A percentile compares a stretch with the other conserved stretches of the same genome.
Conservation (phyloP, 139 green algal species). For the Micromonas commoda region DNA sequence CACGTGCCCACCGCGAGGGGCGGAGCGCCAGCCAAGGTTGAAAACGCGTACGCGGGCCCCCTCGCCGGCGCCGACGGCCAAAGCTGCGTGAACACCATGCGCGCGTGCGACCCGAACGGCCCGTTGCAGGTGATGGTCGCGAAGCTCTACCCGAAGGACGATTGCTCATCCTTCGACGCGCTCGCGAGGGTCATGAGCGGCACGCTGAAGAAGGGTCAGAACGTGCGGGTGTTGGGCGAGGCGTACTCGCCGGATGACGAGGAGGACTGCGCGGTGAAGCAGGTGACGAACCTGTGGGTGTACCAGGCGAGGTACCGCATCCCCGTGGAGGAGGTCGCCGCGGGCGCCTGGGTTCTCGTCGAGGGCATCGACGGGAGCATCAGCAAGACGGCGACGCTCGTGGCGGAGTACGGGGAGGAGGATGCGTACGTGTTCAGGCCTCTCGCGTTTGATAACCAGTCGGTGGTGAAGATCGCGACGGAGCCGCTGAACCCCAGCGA, state of each 20-base stretch:
- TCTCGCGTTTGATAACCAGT: slow-evolving; percentile 51
- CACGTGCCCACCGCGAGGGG: slow-evolving; percentile 68
- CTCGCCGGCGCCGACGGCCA: slow-evolving; percentile 37
- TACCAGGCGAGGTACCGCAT: slow-evolving; percentile 73
- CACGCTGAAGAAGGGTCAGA: slow-evolving; percentile 73
- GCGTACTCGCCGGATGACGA: slow-evolving; percentile 93
- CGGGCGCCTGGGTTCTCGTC: slow-evolving; percentile 73
- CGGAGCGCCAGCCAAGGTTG: slow-evolving; percentile 61
- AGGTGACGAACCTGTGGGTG: slow-evolving; percentile 44
- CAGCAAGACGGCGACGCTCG: slow-evolving; percentile 86
- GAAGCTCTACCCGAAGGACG: slow-evolving; percentile 87
- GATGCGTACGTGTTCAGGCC: slow-evolving; percentile 76
- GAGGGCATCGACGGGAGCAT: slow-evolving; percentile 88
- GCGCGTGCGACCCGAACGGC: slow-evolving; percentile 65
- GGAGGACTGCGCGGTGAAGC: slow-evolving; percentile 78
- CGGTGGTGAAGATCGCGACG: slow-evolving; percentile 88
- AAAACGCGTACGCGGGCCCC: slow-evolving; percentile 54
- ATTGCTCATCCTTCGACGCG: slow-evolving; percentile 81
- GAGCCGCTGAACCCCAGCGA: slow-evolving; percentile 94
- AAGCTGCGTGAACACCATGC: slow-evolving; percentile 60
- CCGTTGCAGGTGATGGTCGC: slow-evolving; percentile 81
- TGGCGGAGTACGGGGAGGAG: slow-evolving; percentile 54
- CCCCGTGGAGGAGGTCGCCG: slow-evolving; percentile 59
- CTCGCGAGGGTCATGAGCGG: slow-evolving; percentile 86
- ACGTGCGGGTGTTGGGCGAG: slow-evolving; percentile 64